Base-by-base conservation (phyloP, 2,329 filamentous ascomycete genomes). In the Colletotrichum caudatum region DNA sequence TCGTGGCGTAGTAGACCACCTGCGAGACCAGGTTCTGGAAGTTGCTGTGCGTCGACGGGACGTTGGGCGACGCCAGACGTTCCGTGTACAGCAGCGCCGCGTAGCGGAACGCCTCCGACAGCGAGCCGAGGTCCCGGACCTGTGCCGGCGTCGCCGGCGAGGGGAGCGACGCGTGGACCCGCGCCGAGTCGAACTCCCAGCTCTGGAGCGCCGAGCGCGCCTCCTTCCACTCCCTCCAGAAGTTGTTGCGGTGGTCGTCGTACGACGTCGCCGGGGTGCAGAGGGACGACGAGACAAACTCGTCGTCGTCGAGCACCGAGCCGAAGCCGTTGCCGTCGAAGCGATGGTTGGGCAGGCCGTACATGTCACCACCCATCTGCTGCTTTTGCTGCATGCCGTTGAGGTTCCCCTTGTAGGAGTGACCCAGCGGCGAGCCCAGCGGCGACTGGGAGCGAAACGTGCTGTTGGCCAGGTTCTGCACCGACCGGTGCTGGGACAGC, bases 41-140 rank as follows among this genome's bases (percentile, higher is more conserved):
- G 78, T 92, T 93, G 76, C 90, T 89, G 77, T 95, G 89, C 20
- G 88, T 88, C 0, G 93, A 93, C 2, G 94, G 90, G 2, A 93
- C 84, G 67, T 89, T 87, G 0, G 94, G 95, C 75, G 92, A 91
- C 2, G 93, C 94, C 33, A 98, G 89, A 5, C 95, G 92, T 83
- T 97, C 94, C 12, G 93, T 95, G 83, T 97, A 98, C 14, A 98
- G 87, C 44, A 98, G 87, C 0, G 94, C 95, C 0, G 94, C 91
- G 80, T 96, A 94, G 23, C 95, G 93, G 86, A 97, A 98, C 14
- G 93, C 93, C 80, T 97, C 94, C 26, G 93, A 97, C 62, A 97
- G 92, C 76, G 94, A 93, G 44, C 91, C 88, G 14, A 97, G 85
- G 74, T 97, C 94, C 29, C 90, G 86, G 1, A 93, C 82, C 78